A percentile compares a stretch with the other conserved stretches of the same genome.
Conservation (phyloP, 768 basidiomycete species). For the Fomitopsis serialis region DNA sequence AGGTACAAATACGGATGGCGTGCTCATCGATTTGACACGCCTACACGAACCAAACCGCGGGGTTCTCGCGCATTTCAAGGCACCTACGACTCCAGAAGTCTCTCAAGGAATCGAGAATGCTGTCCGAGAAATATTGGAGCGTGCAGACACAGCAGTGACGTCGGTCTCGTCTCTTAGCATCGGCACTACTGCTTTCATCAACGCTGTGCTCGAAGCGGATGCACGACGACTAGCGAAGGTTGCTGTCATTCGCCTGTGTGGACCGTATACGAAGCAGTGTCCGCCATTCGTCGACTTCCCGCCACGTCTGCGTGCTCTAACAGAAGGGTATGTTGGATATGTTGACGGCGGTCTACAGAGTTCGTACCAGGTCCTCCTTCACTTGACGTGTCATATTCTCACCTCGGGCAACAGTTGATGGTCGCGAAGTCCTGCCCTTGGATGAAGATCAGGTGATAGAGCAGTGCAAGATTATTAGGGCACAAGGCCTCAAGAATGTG, state of each 20-base stretch:
- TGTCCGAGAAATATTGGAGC: slow-evolving; percentile 38
- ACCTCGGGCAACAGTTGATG: slow-evolving; percentile 37
- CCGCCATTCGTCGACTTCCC: slow-evolving; percentile 55
- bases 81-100: slow-evolving; percentile 50
- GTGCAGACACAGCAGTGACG: slow-evolving; percentile 28
- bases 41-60: slow-evolving; percentile 29
- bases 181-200: slow-evolving; percentile 43
- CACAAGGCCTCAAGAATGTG: slow-evolving; percentile 18
- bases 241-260: slow-evolving; percentile 59
- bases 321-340: slow-evolving; percentile 31
- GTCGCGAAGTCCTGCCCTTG: slow-evolving; percentile 37
- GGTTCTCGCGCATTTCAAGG: slow-evolving; percentile 36
- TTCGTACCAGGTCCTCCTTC: slow-evolving; percentile 13
- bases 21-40: slow-evolving; percentile 28
- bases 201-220: slow-evolving; percentile 56
- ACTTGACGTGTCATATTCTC: slow-evolving; percentile 1
- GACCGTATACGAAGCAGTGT: slow-evolving; percentile 50
- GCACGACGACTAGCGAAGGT: slow-evolving; percentile 46
- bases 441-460: slow-evolving; percentile 38
- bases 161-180: slow-evolving; percentile 48
- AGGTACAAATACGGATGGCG: slow-evolving; percentile 37
- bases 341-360: slow-evolving; percentile 35
- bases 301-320: slow-evolving; percentile 24
- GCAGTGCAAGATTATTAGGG: slow-evolving; percentile 35
- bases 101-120: slow-evolving; percentile 54